Base-by-base conservation (phyloP, 1,139 yeast species). In the Scheffersomyces titani region DNA sequence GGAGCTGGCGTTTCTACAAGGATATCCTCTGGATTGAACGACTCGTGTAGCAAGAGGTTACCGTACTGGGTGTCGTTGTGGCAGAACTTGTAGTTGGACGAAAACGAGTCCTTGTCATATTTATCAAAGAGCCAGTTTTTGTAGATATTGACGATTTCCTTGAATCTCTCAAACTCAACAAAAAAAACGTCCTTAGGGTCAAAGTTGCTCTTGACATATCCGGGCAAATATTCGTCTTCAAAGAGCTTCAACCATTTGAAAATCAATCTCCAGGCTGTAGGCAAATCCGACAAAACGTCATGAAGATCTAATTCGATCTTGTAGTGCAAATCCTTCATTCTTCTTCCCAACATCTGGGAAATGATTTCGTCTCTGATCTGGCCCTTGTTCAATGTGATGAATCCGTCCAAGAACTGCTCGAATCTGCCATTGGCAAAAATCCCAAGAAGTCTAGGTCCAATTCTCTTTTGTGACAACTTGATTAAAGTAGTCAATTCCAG, bases 41-140 rank as follows among this genome's bases (percentile, higher is more conserved):
- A 61, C 54, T 73, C 74, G 57, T 75, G 77, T 62, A 89, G 82
- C 56, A 89, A 75, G 62, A 94, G 80, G 69, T 94, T 94, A 47
- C 99, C 99, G 70, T 94, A 94, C 71, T 94, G 99, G 1, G 99
- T 90, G 72, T 93, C 98, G 69, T 93, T 93, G 71, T 93, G 98
- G 65, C 98, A 92, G 68, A 94, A 94, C 46, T 85, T 92, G 61
- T 89, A 77, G 59, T 79, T 76, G 16, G 77, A 71, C 47, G 80
- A 72, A 57, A 87, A 73, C 6, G 69, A 72, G 19, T 75, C 77
- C 46, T 73, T 74, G 44, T 80, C 80, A 65, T 88, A 87, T 56
- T 82, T 76, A n/a, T 65, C 65, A 51, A 78, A 80, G 30, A 94
- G 73, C 93, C 94, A 91, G 7, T 76, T 69, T 58, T 81, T 78